Evolutionary conservation across 768 basidiomycete species (phyloP).

Genomic region (Collybia nuda): DNA sequence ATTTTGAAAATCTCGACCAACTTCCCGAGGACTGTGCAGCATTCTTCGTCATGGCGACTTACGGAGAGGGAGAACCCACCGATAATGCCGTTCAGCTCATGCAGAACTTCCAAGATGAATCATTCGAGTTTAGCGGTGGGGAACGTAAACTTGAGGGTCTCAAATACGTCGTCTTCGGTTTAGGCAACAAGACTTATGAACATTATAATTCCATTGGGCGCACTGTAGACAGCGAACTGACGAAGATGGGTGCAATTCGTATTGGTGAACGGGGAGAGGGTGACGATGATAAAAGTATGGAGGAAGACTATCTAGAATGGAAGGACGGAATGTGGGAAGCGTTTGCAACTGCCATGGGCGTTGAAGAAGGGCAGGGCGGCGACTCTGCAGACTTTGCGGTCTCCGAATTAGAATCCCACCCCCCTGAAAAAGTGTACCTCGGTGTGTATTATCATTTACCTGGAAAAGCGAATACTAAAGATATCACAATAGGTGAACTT

Average conservation of each 20-base stretch:
- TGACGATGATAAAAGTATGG: slow-evolving; percentile 99
- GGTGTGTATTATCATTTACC: slow-evolving; percentile 44
- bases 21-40: slow-evolving; percentile 85
- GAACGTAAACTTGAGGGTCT: slow-evolving; percentile 75
- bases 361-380: slow-evolving; percentile 95
- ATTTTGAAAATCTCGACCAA: slow-evolving; percentile 94
- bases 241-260: slow-evolving; percentile 78
- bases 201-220: slow-evolving; percentile 93
- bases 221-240: slow-evolving; percentile 70
- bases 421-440: slow-evolving; percentile 89
- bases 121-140: slow-evolving; percentile 85
- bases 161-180: slow-evolving; percentile 92
- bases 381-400: slow-evolving; percentile 94
- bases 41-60: slow-evolving; percentile 97
- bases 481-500: slow-evolving; percentile 68
- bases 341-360: slow-evolving; percentile 77
- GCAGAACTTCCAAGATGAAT: slow-evolving; percentile 86
- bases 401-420: slow-evolving; percentile 72
- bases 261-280: slow-evolving; percentile 94
- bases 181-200: slow-evolving; percentile 93
- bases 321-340: slow-evolving; percentile 97
- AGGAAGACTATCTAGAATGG: slow-evolving; percentile 99
- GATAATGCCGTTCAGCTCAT: slow-evolving; percentile 95
- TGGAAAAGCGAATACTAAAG: slow-evolving; percentile 11
- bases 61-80: slow-evolving; percentile 98